Percentiles rank a stretch among this genome's conserved stretches.
These are phyloP conservation scores for Onygenales sp. DNA, from an alignment of 2,329 filamentous ascomycete species.

Conservation along the genomic window DNA sequence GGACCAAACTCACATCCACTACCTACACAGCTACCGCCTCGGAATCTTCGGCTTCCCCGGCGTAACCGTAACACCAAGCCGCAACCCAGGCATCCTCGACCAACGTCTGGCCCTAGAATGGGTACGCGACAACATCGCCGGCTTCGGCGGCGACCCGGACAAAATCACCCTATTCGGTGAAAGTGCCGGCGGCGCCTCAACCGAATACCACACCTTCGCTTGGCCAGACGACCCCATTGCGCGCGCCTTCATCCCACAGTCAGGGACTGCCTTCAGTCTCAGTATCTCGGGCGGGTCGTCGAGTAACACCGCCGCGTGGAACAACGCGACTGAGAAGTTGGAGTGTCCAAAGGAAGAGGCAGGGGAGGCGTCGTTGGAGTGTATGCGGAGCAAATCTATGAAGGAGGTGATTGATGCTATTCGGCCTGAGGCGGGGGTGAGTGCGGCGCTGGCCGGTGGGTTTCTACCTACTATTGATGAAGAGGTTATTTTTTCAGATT, in stretches of 20 bases:
- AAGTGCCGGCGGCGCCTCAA: slow-evolving; percentile 32
- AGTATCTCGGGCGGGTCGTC: no score
- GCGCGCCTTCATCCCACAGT: slow-evolving; percentile 20
- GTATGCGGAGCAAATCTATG: neutral
- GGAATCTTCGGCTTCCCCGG: slow-evolving; percentile 37
- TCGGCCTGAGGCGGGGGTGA: neutral
- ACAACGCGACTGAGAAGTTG: neutral
- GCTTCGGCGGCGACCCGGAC: slow-evolving; percentile 32
- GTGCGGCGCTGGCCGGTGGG: neutral
- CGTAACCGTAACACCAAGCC: slow-evolving; percentile 24
- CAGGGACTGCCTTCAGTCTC: slow-evolving; percentile 15
- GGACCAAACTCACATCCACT: no score
- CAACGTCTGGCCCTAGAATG: slow-evolving; percentile 33
- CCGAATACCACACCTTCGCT: slow-evolving; percentile 23
- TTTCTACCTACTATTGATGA: neutral
- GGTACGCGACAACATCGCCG: slow-evolving; percentile 29
- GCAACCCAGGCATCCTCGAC: slow-evolving; percentile 40
- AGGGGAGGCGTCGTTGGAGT: neutral
- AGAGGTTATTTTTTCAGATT: neutral
- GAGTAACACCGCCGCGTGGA: neutral
- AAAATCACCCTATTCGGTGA: slow-evolving; percentile 37
- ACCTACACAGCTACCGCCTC: slow-evolving; percentile 31
- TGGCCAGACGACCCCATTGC: slow-evolving; percentile 17
- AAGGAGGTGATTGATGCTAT: neutral
- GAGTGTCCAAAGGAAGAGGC: neutral